Conservation (phyloP, 805 yeast genomes). For the Wickerhamiella azymoides region DNA sequence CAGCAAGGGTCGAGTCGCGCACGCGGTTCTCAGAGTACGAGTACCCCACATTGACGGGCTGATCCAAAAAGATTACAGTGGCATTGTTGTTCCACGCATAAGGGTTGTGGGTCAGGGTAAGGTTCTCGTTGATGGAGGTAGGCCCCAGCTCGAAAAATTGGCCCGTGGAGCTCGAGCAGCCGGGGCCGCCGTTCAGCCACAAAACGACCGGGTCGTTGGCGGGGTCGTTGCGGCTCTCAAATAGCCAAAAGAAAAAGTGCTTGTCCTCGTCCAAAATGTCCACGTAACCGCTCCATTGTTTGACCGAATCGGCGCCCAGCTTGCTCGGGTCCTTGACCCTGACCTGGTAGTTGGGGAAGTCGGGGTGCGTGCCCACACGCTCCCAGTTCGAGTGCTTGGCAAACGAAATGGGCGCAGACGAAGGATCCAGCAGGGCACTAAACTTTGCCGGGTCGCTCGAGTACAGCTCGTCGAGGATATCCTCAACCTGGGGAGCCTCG, state of each 20-base stretch:
- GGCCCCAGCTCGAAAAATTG: slow-evolving; percentile 91
- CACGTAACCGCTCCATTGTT: slow-evolving; percentile 65
- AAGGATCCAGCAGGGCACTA: neutral
- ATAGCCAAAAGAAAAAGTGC: slow-evolving; percentile 88
- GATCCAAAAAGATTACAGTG: slow-evolving; percentile 81
- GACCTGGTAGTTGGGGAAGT: slow-evolving; percentile 33
- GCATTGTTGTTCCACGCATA: slow-evolving; percentile 90
- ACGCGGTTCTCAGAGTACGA: slow-evolving; percentile 41
- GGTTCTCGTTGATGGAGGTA: slow-evolving; percentile 54
- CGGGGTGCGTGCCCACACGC: neutral
- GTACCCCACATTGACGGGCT: slow-evolving; percentile 90
- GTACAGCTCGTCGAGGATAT: neutral
- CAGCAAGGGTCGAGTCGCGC: slow-evolving; percentile 41
- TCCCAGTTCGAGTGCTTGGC: neutral
- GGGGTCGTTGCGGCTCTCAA: slow-evolving; percentile 80
- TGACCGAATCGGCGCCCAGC: slow-evolving; percentile 68
- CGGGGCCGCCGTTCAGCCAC: slow-evolving; percentile 96
- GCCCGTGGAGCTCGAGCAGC: slow-evolving; percentile 87
- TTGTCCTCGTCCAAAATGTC: slow-evolving; percentile 73
- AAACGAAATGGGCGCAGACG: neutral
- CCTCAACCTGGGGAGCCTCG: neutral
- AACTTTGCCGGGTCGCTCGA: neutral
- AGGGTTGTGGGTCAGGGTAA: slow-evolving; percentile 67
- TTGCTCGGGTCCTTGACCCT: slow-evolving; percentile 51
- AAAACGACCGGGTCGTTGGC: slow-evolving; percentile 68